These are phyloP conservation scores for Colletotrichum horii DNA, from an alignment of 2,329 filamentous ascomycete species.

Conservation along the genomic window DNA sequence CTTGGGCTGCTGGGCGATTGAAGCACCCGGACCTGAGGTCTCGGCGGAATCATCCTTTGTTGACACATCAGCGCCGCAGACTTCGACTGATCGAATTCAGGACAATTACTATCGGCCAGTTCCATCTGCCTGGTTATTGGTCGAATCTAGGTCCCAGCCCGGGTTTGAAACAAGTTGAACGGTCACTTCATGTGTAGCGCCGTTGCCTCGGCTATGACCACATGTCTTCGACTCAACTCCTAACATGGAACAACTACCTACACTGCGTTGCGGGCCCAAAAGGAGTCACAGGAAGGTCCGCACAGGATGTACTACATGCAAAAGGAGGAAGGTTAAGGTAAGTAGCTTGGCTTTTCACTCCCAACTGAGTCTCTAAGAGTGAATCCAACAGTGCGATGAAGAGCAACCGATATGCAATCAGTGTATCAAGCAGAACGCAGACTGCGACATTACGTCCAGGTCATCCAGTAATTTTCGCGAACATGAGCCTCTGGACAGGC, in stretches of 20 bases:
- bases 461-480: not conserved
- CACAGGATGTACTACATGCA: constrained; percentile 41
- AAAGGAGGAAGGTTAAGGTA: constrained; percentile 44
- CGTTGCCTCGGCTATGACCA: not conserved
- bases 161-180: not conserved
- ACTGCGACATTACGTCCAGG: constrained; percentile 34
- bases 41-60: not conserved
- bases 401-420: constrained; percentile 40
- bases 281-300: constrained; percentile 32
- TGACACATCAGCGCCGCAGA: not conserved
- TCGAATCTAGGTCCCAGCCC: not conserved
- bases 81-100: not conserved
- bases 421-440: constrained; percentile 41
- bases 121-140: not conserved
- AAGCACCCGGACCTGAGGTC: not conserved
- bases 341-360: not conserved
- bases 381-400: constrained; percentile 40
- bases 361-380: not conserved
- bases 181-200: not conserved
- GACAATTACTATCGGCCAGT: not conserved
- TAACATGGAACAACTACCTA: not conserved
- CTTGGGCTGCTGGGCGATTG: not conserved
- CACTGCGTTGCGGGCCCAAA: not conserved
- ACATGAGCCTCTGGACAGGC: not conserved
- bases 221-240: not conserved